Percentiles rank a stretch among this genome's conserved stretches.
Evolutionary conservation across 2,329 filamentous ascomycete species (phyloP).

Genomic region (Stachybotrys chartarum): DNA sequence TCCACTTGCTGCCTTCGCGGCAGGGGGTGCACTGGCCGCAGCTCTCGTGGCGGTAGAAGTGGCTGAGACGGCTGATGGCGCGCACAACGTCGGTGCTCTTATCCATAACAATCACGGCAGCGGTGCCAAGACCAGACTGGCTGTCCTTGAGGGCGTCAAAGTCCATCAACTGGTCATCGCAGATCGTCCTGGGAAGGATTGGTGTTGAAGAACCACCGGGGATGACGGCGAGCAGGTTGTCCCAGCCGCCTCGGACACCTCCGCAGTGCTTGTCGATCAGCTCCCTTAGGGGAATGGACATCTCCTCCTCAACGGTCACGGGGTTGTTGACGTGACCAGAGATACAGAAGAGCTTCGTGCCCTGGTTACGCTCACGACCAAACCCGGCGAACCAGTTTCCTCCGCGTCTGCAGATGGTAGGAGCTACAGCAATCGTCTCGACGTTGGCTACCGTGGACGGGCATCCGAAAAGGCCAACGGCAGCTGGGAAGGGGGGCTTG

Average conservation of each 20-base stretch:
- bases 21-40: conserved; percentile 99
- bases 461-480: conserved; percentile 96
- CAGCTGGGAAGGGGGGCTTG: conserved; percentile 97
- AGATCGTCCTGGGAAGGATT: conserved; percentile 82
- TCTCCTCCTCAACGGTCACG: conserved; percentile 96
- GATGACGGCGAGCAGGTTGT: conserved; percentile 92
- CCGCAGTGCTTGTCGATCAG: conserved; percentile 98
- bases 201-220: conserved; percentile 95
- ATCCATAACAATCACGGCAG: conserved; percentile 98
- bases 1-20: conserved; percentile 98
- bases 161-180: conserved; percentile 97
- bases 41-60: conserved; percentile 98
- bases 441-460: conserved; percentile 97
- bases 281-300: conserved; percentile 94
- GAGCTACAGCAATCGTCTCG: conserved; percentile 91
- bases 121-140: conserved; percentile 93
- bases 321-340: conserved; percentile 99
- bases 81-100: conserved; percentile 95
- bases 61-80: conserved; percentile 83
- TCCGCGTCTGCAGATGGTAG: conserved; percentile 90
- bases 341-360: conserved; percentile 97
- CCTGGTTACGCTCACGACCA: conserved; percentile 90
- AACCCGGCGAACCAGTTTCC: conserved; percentile 90
- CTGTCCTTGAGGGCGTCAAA: conserved; percentile 97
- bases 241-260: conserved; percentile 93